Evolutionary conservation across 108 stramenopile genomes (phyloP).

Genomic region (Cyclotella distinguenda): DNA sequence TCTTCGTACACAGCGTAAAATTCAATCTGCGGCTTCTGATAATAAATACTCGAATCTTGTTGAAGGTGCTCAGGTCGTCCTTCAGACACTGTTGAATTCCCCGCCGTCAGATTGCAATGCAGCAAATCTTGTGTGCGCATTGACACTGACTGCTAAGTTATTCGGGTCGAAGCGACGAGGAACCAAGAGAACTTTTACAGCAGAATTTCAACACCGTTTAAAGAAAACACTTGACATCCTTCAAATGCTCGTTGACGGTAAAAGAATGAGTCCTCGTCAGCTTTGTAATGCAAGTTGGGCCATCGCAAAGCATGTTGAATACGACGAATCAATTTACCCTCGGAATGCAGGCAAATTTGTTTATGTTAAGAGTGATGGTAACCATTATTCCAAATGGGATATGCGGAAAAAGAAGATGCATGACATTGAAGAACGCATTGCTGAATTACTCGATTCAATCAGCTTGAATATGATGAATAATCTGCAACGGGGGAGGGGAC

Average conservation of each 20-base stretch:
- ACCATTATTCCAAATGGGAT: conserved; percentile 31
- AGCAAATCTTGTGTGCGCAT: conserved; percentile 75
- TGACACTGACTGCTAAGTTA: conserved; percentile 74
- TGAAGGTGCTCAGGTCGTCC: conserved; percentile 40
- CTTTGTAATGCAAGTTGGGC: conserved; percentile 79
- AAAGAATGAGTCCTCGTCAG: conserved; percentile 62
- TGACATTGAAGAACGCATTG: conserved; percentile 31
- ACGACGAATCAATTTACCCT: conserved; percentile 36
- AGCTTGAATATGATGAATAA: conserved; percentile 46
- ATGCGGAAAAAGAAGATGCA: conserved; percentile 22
- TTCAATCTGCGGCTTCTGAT: conserved; percentile 36
- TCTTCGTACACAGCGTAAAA: conserved; percentile 52
- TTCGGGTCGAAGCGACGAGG: conserved; percentile 10
- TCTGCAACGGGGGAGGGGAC: conserved; percentile 12
- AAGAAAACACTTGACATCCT: conserved; percentile 51
- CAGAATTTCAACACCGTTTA: conserved; percentile 46
- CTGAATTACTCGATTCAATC: conserved; percentile 59
- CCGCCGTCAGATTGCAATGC: conserved; percentile 65
- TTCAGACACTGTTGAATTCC: conserved; percentile 51
- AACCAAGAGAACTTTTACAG: conserved; percentile 2
- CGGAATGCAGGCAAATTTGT: conserved; percentile 5
- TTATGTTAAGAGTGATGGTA: conserved; percentile 24
- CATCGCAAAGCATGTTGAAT: conserved; percentile 68
- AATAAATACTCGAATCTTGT: conserved; percentile 18
- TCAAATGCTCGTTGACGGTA: conserved; percentile 30